These are phyloP conservation scores for Aspergillus nidulans DNA, from an alignment of 495 filamentous ascomycete species.

Conservation along the genomic window DNA sequence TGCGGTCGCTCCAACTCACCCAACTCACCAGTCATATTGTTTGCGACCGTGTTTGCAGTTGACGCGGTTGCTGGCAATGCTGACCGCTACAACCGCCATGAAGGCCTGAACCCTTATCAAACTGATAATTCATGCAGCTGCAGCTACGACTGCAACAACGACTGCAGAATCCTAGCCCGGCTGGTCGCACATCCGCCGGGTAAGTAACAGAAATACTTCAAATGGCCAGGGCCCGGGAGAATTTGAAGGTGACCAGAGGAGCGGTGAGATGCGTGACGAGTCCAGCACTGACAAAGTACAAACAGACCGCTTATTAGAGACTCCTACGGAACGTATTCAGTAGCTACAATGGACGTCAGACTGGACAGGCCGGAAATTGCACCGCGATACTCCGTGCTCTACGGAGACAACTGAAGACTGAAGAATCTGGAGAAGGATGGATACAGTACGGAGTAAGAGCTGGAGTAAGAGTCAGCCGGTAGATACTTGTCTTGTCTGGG, in stretches of 20 bases:
- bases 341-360: too few relatives aligned
- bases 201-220: not conserved
- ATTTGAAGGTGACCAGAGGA: not conserved
- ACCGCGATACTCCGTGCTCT: not conserved
- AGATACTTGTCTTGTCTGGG: too few relatives aligned
- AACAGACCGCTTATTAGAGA: not conserved
- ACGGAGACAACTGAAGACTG: too few relatives aligned
- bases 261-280: slow-evolving; percentile 4
- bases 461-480: not conserved
- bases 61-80: not conserved
- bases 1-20: not conserved
- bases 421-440: too few relatives aligned
- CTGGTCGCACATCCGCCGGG: not conserved
- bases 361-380: not conserved
- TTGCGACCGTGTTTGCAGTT: not conserved
- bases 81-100: not conserved
- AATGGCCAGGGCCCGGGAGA: not conserved
- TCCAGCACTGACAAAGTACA: not conserved
- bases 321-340: too few relatives aligned
- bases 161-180: not conserved
- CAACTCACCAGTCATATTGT: not conserved
- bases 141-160: not conserved
- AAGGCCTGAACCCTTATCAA: slow-evolving; percentile 6
- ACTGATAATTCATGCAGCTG: not conserved
- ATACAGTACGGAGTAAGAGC: not conserved